phyloP scores from a whole-genome alignment of 495 filamentous ascomycete species.

The Hypoxylon crocopeplum region DNA sequence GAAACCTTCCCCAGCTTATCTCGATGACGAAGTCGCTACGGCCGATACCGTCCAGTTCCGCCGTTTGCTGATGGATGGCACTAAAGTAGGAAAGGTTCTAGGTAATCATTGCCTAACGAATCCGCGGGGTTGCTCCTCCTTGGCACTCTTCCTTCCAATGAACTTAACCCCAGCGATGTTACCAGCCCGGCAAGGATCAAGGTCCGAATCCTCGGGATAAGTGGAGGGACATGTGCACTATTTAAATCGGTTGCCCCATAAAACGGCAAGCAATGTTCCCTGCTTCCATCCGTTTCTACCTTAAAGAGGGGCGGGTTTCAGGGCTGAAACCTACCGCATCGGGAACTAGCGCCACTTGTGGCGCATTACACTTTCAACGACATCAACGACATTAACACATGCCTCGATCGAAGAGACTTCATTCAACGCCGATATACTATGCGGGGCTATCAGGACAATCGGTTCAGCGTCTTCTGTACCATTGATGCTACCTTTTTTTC shows the following conservation, averaged over 20 bases:
- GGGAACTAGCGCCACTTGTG: constrained; percentile 4
- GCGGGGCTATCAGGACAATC: too few species aligned
- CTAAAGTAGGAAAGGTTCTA: constrained; percentile 2
- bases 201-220: constrained; percentile 19
- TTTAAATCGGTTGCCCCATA: neutral
- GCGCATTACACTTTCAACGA: constrained; percentile 8
- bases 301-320: neutral
- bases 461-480: too few species aligned
- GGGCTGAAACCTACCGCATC: constrained; percentile 3
- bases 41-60: too few species aligned
- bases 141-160: constrained; percentile 5
- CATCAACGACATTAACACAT: constrained; percentile 5
- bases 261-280: constrained; percentile 1
- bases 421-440: too few species aligned
- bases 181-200: constrained; percentile 8
- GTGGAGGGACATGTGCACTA: constrained; percentile 23
- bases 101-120: constrained; percentile 9
- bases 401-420: too few species aligned
- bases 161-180: constrained; percentile 8
- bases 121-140: constrained; percentile 19
- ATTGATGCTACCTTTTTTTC: too few species aligned
- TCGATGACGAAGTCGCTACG: too few species aligned
- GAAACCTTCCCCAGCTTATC: too few species aligned
- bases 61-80: constrained; percentile 5
- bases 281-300: neutral